These are phyloP conservation scores for Blepharisma stoltei DNA, from an alignment of 73 alveolate species.

Conservation along the genomic window DNA sequence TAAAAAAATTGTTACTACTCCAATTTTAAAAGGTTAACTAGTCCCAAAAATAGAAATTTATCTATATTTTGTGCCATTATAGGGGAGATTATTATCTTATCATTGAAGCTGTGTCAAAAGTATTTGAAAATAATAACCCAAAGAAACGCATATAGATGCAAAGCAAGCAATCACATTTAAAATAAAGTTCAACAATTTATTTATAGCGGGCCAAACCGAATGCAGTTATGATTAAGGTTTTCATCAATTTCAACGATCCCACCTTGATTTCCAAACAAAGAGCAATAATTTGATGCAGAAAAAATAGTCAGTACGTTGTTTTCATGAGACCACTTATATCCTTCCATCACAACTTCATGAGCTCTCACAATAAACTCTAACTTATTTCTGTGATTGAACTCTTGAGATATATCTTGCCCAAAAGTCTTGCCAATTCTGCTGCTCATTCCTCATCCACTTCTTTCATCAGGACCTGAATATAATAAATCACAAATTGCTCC, in stretches of 20 bases:
- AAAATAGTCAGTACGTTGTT: constrained; percentile 65
- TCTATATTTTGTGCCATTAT: no score
- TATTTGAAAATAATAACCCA: no score
- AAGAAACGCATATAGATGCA: no score
- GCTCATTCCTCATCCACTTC: constrained; percentile 88
- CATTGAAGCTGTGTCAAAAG: no score
- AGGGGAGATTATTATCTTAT: no score
- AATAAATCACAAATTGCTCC: constrained; percentile 79
- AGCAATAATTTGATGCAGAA: constrained; percentile 74
- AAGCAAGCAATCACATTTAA: no score
- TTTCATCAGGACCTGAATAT: constrained; percentile 82
- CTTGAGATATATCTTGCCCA: constrained; percentile 90
- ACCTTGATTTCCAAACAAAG: constrained; percentile 69
- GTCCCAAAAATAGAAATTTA: no score
- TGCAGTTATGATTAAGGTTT: constrained; percentile 51
- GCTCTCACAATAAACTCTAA: constrained; percentile 59
- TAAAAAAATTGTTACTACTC: no score
- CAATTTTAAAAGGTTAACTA: no score
- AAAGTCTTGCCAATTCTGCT: no score
- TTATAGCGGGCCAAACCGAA: constrained; percentile 39
- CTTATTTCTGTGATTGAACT: constrained; percentile 64
- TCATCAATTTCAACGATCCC: constrained; percentile 62
- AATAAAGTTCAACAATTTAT: no score
- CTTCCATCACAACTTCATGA: constrained; percentile 88
- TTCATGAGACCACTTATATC: constrained; percentile 79